phyloP scores from a whole-genome alignment of 1,284 basidiomycete genomes.

The Laetiporus sulphureus region DNA sequence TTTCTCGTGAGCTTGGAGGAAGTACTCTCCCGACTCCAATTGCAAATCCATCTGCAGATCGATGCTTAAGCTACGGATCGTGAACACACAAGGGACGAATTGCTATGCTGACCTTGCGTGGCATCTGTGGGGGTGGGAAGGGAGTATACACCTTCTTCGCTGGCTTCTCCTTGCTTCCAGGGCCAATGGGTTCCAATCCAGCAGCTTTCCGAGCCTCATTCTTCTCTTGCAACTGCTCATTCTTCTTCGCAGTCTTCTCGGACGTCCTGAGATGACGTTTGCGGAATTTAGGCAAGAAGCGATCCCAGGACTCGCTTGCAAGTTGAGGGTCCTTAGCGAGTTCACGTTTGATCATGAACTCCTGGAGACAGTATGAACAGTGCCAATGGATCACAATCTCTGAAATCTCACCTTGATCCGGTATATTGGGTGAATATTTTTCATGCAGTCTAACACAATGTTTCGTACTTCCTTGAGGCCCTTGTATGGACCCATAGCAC shows the following conservation, averaged over 20 bases:
- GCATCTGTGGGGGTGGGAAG: conserved; percentile 93
- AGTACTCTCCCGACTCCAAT: conserved; percentile 96
- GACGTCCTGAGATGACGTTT: conserved; percentile 89
- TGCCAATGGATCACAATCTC: neutral
- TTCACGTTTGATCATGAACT: conserved; percentile 98
- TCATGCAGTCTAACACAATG: conserved; percentile 98
- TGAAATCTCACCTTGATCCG: conserved; percentile 76
- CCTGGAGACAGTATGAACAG: conserved; percentile 43
- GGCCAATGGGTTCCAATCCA: conserved; percentile 39
- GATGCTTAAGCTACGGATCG: too few species aligned
- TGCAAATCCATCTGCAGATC: conserved; percentile 88
- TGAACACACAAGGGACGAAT: neutral
- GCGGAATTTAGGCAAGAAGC: conserved; percentile 96
- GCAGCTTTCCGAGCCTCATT: conserved; percentile 55
- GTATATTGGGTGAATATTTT: conserved; percentile 99
- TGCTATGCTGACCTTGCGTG: conserved; percentile 66
- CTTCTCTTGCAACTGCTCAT: conserved; percentile 54
- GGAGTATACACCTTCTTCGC: conserved; percentile 98
- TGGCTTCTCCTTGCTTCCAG: conserved; percentile 38
- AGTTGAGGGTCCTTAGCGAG: conserved; percentile 98
- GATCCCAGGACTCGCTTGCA: conserved; percentile 92
- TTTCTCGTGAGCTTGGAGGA: conserved; percentile 86
- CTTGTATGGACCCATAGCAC: conserved; percentile 95
- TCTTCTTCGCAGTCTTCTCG: conserved; percentile 86
- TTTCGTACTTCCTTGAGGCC: conserved; percentile 92